Percentiles rank a stretch among this genome's conserved stretches.
Conservation (phyloP, 495 filamentous ascomycete genomes). For the Penicillium silybi region DNA sequence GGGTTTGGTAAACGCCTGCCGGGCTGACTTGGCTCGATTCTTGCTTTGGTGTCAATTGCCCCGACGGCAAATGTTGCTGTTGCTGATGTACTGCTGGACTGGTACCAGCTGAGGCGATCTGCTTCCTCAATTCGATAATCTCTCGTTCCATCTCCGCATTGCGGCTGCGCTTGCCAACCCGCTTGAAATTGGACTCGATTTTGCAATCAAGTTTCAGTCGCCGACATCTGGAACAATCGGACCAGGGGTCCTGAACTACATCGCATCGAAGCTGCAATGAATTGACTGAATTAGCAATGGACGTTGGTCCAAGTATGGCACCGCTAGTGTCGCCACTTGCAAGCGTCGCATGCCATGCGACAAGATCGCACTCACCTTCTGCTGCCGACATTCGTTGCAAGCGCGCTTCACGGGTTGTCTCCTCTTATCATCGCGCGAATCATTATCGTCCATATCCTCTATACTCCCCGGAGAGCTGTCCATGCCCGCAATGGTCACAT, state of each 20-base stretch:
- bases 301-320: not conserved
- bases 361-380: constrained; percentile 62
- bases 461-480: constrained; percentile 70
- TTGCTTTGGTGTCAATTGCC: constrained; percentile 50
- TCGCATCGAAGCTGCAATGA: constrained; percentile 73
- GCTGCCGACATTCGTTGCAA: constrained; percentile 93
- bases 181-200: constrained; percentile 92
- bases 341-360: constrained; percentile 1
- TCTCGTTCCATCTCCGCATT: constrained; percentile 87
- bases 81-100: constrained; percentile 41
- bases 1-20: constrained; percentile 40
- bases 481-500: constrained; percentile 43
- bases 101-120: constrained; percentile 50
- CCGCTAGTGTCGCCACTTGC: not conserved
- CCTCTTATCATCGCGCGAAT: constrained; percentile 57
- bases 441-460: constrained; percentile 60
- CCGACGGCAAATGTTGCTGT: constrained; percentile 46
- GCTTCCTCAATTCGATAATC: constrained; percentile 59
- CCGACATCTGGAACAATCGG: constrained; percentile 75
- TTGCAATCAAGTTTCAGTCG: constrained; percentile 84
- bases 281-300: constrained; percentile 6
- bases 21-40: constrained; percentile 48
- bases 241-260: constrained; percentile 81
- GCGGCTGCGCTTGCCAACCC: constrained; percentile 82
- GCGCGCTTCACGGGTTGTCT: constrained; percentile 78